Evolutionary conservation across 2,329 filamentous ascomycete genomes (phyloP), one percentile per base, ranked within the genome.

Genomic region (Aspergillus amoenus): DNA sequence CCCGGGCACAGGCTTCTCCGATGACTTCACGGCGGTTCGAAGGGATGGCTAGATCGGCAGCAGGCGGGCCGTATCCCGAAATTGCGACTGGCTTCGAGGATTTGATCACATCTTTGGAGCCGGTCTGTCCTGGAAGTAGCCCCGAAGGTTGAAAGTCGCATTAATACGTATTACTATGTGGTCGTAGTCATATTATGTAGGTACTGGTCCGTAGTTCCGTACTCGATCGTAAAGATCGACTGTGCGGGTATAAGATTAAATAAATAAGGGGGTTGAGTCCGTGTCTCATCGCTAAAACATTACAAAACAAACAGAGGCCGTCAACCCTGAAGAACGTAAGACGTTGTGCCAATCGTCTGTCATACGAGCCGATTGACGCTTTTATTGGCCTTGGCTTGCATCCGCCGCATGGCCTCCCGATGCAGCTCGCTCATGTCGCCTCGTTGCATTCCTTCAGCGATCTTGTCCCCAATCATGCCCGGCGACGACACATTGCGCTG

Each of bases 351-450:
- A 54, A 37, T 40, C n/a, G 6, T n/a, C 39, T 22, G 49, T 54
- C 45, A 57, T 54, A 44, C 45, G 24, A 42, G 53, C 41, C 55
- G 45, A 52, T 64, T 68, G 22, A 66, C 59, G 45, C 64, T 65
- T 46, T 68, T 72, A 60, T 82, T 83, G 0, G 82, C 83, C 48
- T 76, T 73, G 13, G 81, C 80, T 70, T 96, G 92, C 87, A 97
- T 89, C 71, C 82, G 87, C 61, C 89, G 82, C 83, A 97, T 82
- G 1, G 88, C 90, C 61, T 93, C 88, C 18, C 88, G 82, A 71
- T 97, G 93, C 21, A 87, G 82, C 45, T 90, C 88, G 51, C 89
- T 79, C 78, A 96, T 83, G 61, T 89, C 85, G 0, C 88, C 87
- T 15, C 84, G 86, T 53, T 90, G 82, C 89, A 95, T 94, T 62